Evolutionary conservation across 805 yeast species (phyloP), one percentile per base, ranked within the genome.

Genomic region (Millerago galiae): DNA sequence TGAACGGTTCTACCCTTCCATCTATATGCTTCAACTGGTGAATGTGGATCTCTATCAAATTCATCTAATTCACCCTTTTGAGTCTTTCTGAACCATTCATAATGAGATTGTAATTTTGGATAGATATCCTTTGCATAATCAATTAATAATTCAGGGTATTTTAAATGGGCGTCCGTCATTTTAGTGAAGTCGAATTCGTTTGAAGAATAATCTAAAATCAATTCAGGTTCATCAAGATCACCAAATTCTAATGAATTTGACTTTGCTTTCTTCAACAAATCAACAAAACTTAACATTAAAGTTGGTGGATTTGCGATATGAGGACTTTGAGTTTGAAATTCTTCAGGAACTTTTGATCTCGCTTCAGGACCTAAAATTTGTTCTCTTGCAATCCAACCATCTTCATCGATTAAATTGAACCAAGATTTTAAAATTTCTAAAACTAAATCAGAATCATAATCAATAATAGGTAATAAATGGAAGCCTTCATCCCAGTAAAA

Each of bases 401-500:
- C 81, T 2, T 81, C 85, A 59, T 91, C 96, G 47, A 89, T 86
- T 33, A 86, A 63, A 30, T 72, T 62, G 59, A 91, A 86, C 99
- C 99, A 93, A 40, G 95, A 84, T 55, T 81, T 73, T 44, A 90
- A 58, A 14, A 93, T 81, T 50, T 87, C 93, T 47, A 89, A 68
- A 0, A 79, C 86, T 35, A 90, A 67, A 55, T 87, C 95, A 13
- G 85, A 72, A 62, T 93, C 98, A 58, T 83, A 90, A 37, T 83
- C 82, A 52, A 85, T 62, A 31, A 93, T 67, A 8, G 95, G 95
- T 33, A 90, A 67, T 46, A 91, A 68, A 60, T 91, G 96, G 63
- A 93, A 93, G 0, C 99, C 99, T 64, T 93, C 99, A 63, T 93
- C 99, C 99, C 99, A 93, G 58, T 86, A 88, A 57, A 93, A 93